These are phyloP conservation scores for Trametes sp. DNA, from an alignment of 1,284 basidiomycete species.

Conservation along the genomic window DNA sequence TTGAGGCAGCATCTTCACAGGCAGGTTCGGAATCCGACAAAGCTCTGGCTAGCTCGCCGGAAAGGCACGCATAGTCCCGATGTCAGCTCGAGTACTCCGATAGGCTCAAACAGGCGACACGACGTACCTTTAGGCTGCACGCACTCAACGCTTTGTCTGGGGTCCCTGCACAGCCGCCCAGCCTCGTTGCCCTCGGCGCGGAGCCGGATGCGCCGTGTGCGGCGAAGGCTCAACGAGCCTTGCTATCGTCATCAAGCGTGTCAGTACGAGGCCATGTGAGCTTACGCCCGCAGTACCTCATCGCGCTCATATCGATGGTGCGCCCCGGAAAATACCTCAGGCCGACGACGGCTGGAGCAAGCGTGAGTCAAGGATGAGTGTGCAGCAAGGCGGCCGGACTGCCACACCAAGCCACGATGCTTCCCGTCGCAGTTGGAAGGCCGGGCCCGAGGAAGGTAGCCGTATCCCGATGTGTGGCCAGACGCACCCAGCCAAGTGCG, in stretches of 20 bases:
- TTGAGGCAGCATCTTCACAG: too few species aligned
- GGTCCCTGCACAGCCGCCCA: constrained; percentile 24
- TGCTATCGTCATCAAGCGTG: neutral
- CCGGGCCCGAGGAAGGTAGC: constrained; percentile 15
- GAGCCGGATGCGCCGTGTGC: neutral
- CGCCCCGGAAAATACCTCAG: constrained; percentile 8
- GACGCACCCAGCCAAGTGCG: neutral
- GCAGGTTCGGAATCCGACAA: neutral
- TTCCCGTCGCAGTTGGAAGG: constrained; percentile 18
- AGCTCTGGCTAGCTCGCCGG: too few species aligned
- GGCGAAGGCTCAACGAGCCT: neutral
- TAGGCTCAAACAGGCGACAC: neutral
- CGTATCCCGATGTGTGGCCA: neutral
- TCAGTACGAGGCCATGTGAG: constrained; percentile 11
- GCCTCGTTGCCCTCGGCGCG: constrained; percentile 13
- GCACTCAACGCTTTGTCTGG: neutral
- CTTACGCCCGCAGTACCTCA: constrained; percentile 7
- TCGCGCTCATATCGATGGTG: constrained; percentile 12
- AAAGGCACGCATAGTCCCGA: neutral
- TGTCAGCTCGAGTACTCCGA: neutral
- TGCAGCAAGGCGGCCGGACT: neutral
- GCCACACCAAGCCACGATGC: constrained; percentile 1
- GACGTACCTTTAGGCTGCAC: neutral
- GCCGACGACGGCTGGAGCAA: neutral
- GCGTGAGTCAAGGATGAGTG: neutral